phyloP scores from a whole-genome alignment of 257 asterid genomes.

The Paraleonurus japonicus region DNA sequence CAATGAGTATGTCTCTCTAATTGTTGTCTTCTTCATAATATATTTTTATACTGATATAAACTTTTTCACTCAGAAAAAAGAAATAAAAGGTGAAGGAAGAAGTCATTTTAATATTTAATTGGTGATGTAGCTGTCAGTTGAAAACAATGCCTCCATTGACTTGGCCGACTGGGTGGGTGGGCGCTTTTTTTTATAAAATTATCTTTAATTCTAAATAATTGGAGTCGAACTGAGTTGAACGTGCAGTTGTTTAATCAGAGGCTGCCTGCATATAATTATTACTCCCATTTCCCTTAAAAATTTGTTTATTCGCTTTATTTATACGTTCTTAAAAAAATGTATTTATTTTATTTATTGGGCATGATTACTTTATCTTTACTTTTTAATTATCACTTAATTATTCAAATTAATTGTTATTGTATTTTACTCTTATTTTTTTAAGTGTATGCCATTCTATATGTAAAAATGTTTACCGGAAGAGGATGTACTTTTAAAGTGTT shows the following conservation, averaged over 20 bases:
- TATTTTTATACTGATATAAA: neutral
- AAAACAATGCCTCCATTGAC: slow-evolving; percentile 36
- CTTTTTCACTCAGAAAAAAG: neutral
- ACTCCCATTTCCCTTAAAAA: no score
- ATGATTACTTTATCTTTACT: no score
- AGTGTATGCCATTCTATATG: no score
- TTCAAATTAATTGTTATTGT: no score
- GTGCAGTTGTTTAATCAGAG: slow-evolving; percentile 8
- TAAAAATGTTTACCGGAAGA: no score
- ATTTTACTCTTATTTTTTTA: no score
- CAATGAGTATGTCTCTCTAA: slow-evolving; percentile 28
- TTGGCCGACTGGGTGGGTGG: neutral
- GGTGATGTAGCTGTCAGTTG: slow-evolving; percentile 22
- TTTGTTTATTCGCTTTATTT: no score
- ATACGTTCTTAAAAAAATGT: no score
- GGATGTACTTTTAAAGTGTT: no score
- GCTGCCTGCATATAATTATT: no score
- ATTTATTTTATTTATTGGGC: no score
- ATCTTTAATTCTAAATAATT: slow-evolving; percentile 11
- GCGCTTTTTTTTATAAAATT: neutral
- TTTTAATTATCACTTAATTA: no score
- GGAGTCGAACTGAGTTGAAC: neutral
- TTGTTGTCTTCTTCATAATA: slow-evolving; percentile 23
- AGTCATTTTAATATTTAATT: neutral
- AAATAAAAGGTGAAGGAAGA: neutral